Evolutionary conservation across 2,329 filamentous ascomycete genomes (phyloP).

Genomic region (Verticillium longisporum): DNA sequence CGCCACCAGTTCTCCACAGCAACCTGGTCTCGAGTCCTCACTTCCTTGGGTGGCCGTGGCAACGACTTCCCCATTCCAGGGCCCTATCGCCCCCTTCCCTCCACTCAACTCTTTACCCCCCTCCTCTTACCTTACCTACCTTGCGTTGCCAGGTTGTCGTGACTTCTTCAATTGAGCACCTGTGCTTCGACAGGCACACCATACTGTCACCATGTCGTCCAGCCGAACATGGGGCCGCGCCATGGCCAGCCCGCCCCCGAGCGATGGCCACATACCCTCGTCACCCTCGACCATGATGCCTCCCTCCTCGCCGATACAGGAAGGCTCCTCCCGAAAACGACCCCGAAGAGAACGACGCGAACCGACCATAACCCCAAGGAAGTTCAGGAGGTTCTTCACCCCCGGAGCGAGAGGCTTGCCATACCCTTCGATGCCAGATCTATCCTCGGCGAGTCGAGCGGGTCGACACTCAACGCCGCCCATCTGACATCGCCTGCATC

Average conservation of each 20-base stretch:
- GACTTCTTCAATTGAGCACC: neutral
- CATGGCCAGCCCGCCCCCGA: constrained; percentile 13
- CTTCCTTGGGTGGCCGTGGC: neutral
- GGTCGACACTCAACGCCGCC: constrained; percentile 25
- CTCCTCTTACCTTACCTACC: neutral
- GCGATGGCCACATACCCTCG: constrained; percentile 10
- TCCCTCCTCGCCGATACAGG: constrained; percentile 11
- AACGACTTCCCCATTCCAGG: neutral
- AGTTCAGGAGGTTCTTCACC: constrained; percentile 47
- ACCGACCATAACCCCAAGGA: constrained; percentile 47
- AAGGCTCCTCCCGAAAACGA: constrained; percentile 15
- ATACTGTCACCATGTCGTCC: neutral
- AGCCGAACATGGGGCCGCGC: constrained; percentile 3
- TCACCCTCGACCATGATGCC: constrained; percentile 6
- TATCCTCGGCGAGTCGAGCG: constrained; percentile 33
- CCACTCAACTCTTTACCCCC: neutral
- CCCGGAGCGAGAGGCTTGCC: constrained; percentile 26
- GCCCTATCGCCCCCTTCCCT: neutral
- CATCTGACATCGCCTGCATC: constrained; percentile 9
- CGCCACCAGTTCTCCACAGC: neutral
- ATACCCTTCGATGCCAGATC: constrained; percentile 26
- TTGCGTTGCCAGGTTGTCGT: too few relatives aligned
- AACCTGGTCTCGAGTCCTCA: neutral
- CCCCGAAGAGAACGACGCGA: constrained; percentile 37
- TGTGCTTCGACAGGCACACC: neutral